Evolutionary conservation across 2,329 filamentous ascomycete genomes (phyloP).

Genomic region (Lasiodiplodia sp.): DNA sequence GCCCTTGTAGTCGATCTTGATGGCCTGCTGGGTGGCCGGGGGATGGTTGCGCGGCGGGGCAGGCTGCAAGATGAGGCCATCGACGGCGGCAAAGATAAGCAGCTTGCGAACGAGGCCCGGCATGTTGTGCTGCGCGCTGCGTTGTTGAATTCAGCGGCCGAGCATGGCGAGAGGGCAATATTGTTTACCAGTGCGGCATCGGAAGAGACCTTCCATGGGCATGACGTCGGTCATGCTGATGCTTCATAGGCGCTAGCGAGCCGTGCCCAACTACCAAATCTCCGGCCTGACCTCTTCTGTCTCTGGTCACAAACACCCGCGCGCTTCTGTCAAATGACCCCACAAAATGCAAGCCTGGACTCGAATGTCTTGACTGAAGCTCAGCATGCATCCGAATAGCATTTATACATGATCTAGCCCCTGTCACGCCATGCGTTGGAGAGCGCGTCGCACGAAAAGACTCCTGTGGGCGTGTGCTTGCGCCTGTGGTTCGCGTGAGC

Average conservation of each 20-base stretch:
- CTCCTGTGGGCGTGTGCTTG: slow-evolving; percentile 1
- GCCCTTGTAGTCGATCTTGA: slow-evolving; percentile 75
- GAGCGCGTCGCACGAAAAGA: neutral
- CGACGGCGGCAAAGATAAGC: slow-evolving; percentile 78
- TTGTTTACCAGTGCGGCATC: slow-evolving; percentile 24
- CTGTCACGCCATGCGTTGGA: neutral
- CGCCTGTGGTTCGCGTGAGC: neutral
- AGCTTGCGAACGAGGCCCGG: slow-evolving; percentile 80
- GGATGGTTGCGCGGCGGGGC: slow-evolving; percentile 65
- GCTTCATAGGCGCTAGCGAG: slow-evolving; percentile 10
- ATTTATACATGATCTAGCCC: neutral
- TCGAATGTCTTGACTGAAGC: neutral
- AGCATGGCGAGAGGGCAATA: slow-evolving; percentile 3
- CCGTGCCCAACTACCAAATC: neutral
- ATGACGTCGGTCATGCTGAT: slow-evolving; percentile 29
- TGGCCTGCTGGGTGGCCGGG: slow-evolving; percentile 58
- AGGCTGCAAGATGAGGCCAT: slow-evolving; percentile 83
- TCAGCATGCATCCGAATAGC: neutral
- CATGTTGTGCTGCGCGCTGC: slow-evolving; percentile 59
- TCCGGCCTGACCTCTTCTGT: slow-evolving; percentile 19
- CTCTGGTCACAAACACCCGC: neutral
- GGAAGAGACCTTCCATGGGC: slow-evolving; percentile 16
- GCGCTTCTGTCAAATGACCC: slow-evolving; percentile 14
- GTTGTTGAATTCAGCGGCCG: slow-evolving; percentile 21
- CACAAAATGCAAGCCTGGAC: neutral